Evolutionary conservation across 805 yeast species (phyloP).

Genomic region (Metschnikowia chrysomelidarum): DNA sequence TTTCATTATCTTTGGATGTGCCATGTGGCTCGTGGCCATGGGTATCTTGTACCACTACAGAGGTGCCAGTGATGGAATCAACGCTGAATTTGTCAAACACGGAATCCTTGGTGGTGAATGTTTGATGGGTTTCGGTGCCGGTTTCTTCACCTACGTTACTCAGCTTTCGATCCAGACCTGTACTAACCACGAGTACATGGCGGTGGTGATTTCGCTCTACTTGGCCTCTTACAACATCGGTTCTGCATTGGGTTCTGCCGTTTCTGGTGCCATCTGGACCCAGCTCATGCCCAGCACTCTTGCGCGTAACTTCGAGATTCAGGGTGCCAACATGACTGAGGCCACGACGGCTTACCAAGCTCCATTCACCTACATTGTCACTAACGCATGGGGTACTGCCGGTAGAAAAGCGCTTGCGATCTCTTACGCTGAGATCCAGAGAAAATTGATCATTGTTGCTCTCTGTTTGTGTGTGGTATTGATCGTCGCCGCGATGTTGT

Average conservation of each 20-base stretch:
- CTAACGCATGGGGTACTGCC: slow-evolving; percentile 61
- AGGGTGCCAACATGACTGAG: slow-evolving; percentile 27
- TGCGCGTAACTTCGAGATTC: slow-evolving; percentile 25
- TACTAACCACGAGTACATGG: slow-evolving; percentile 63
- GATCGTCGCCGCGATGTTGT: slow-evolving; percentile 43
- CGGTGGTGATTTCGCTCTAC: slow-evolving; percentile 56
- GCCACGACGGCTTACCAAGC: slow-evolving; percentile 39
- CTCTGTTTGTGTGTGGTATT: slow-evolving; percentile 54
- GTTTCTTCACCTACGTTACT: slow-evolving; percentile 64
- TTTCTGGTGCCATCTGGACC: slow-evolving; percentile 74
- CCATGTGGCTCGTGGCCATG: slow-evolving; percentile 57
- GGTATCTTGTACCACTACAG: slow-evolving; percentile 60
- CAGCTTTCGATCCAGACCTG: slow-evolving; percentile 60
- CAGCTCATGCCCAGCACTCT: slow-evolving; percentile 50
- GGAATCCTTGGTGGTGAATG: slow-evolving; percentile 68
- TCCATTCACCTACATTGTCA: slow-evolving; percentile 50
- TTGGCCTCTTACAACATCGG: slow-evolving; percentile 62
- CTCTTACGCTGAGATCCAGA: slow-evolving; percentile 60
- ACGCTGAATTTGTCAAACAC: slow-evolving; percentile 25
- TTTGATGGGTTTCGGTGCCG: slow-evolving; percentile 70
- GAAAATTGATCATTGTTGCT: slow-evolving; percentile 55
- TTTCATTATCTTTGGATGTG: slow-evolving; percentile 57
- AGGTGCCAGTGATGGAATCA: slow-evolving; percentile 43
- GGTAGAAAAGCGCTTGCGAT: slow-evolving; percentile 55
- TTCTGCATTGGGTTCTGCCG: slow-evolving; percentile 57